phyloP scores from a whole-genome alignment of 768 basidiomycete genomes.

The Flagelloscypha sp. region DNA sequence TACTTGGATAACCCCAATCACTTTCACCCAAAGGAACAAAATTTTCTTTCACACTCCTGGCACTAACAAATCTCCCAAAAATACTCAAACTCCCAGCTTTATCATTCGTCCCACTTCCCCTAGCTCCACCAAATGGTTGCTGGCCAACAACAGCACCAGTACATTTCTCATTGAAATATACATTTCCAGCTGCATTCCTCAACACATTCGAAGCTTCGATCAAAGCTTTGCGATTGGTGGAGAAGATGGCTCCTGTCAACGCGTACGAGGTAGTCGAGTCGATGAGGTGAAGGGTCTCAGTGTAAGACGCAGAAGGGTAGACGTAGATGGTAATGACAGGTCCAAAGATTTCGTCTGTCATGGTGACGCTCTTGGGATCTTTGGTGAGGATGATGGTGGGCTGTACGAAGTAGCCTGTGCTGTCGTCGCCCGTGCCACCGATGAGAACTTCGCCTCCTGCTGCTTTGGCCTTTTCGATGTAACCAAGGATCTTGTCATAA shows the following conservation, averaged over 20 bases:
- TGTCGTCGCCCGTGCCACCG: conserved; percentile 83
- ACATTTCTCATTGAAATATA: conserved; percentile 98
- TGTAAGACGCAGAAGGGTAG: conserved; percentile 81
- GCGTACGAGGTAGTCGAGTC: conserved; percentile 84
- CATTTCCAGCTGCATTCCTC: conserved; percentile 89
- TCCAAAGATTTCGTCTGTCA: conserved; percentile 95
- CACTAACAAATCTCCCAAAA: conserved; percentile 72
- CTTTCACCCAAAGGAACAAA: conserved; percentile 82
- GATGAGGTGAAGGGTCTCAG: conserved; percentile 80
- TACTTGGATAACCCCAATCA: conserved; percentile 81
- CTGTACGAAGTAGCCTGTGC: conserved; percentile 87
- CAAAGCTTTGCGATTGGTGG: conserved; percentile 72
- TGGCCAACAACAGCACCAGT: conserved; percentile 97
- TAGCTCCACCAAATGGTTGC: conserved; percentile 94
- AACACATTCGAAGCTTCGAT: conserved; percentile 73
- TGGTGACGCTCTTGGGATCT: conserved; percentile 81
- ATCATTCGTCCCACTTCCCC: conserved; percentile 94
- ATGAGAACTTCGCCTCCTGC: conserved; percentile 84
- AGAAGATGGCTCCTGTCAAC: conserved; percentile 92
- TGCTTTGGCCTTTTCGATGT: conserved; percentile 80
- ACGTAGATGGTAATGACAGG: conserved; percentile 92
- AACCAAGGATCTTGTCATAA: conserved; percentile 77
- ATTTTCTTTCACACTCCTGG: conserved; percentile 95
- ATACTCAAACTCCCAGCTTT: conserved; percentile 83
- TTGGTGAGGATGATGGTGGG: conserved; percentile 92